A percentile compares a stretch with the other conserved stretches of the same genome.
These are phyloP conservation scores for Lactifluus subvellereus DNA, from an alignment of 768 basidiomycete genomes.

Conservation along the genomic window DNA sequence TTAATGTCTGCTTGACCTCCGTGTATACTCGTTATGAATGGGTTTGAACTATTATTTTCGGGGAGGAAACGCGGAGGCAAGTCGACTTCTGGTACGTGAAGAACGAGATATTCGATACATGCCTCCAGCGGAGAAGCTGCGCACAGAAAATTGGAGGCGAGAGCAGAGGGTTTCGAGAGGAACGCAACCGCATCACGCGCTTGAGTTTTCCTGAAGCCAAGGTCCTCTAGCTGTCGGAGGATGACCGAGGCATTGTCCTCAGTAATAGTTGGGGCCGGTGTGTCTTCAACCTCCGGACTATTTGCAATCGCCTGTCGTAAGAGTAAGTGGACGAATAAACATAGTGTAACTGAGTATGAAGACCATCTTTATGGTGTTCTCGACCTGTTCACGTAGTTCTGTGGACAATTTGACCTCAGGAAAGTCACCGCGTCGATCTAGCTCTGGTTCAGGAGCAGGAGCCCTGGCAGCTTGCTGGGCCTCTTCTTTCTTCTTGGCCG, in stretches of 20 bases:
- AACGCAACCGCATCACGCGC: conserved; percentile 48
- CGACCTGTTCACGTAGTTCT: conserved; percentile 69
- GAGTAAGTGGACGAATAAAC: conserved; percentile 6
- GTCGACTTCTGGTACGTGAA: conserved; percentile 83
- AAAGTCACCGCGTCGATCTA: conserved; percentile 40
- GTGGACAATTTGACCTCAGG: conserved; percentile 84
- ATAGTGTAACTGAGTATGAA: not conserved
- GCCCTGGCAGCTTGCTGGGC: conserved; percentile 23
- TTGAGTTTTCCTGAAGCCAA: conserved; percentile 63
- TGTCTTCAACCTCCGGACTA: conserved; percentile 45
- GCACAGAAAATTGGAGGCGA: conserved; percentile 56
- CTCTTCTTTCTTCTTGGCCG: conserved; percentile 40
- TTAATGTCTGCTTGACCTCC: conserved; percentile 58
- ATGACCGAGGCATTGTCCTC: conserved; percentile 41
- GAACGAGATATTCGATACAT: conserved; percentile 76
- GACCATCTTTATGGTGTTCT: conserved; percentile 75
- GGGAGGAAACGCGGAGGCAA: conserved; percentile 70
- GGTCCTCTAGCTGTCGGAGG: conserved; percentile 47
- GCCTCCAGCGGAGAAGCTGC: conserved; percentile 64
- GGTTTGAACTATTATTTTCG: conserved; percentile 54
- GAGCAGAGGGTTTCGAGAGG: conserved; percentile 49
- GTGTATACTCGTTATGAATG: conserved; percentile 63
- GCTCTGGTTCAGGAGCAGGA: conserved; percentile 21
- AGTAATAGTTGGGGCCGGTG: conserved; percentile 33
- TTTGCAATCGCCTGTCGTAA: conserved; percentile 42